Evolutionary conservation across 441 rosid genomes (phyloP).

Genomic region (Gossypium davidsonii): DNA sequence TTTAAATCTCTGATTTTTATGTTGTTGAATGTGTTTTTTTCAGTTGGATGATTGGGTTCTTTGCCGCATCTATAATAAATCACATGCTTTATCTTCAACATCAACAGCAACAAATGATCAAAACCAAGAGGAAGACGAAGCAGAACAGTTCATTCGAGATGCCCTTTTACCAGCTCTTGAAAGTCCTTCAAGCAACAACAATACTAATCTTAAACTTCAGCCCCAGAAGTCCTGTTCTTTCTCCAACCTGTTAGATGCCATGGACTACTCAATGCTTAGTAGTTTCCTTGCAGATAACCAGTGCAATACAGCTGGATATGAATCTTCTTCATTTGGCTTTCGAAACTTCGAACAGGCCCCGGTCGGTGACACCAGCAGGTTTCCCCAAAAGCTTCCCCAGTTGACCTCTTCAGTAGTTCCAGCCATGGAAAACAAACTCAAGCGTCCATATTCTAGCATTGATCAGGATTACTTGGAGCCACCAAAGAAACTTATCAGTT

Average conservation of each 20-base stretch:
- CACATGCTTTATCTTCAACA: constrained; percentile 44
- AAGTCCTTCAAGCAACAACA: constrained; percentile 22
- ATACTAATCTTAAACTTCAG: constrained; percentile 28
- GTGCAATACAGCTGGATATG: constrained; percentile 26
- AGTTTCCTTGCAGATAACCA: constrained; percentile 53
- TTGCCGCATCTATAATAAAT: constrained; percentile 87
- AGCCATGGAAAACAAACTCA: constrained; percentile 36
- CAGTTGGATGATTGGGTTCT: constrained; percentile 98
- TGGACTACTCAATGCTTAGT: constrained; percentile 60
- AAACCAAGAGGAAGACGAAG: constrained; percentile 53
- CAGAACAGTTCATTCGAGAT: constrained; percentile 32
- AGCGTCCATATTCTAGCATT: constrained; percentile 41
- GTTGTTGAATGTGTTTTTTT: background rate
- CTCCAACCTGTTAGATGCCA: constrained; percentile 65
- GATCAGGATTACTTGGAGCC: constrained; percentile 33
- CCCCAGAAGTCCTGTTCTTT: constrained; percentile 69
- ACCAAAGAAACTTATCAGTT: constrained; percentile 42
- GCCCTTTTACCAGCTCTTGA: constrained; percentile 28
- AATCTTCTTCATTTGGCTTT: constrained; percentile 24
- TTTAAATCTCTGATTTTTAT: background rate
- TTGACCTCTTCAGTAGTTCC: constrained; percentile 29
- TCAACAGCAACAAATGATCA: constrained; percentile 36
- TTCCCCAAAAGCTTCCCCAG: constrained; percentile 49
- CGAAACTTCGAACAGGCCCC: constrained; percentile 21
- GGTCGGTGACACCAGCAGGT: constrained; percentile 23